phyloP scores from a whole-genome alignment of 768 basidiomycete species.

The Tylopilus plumbeoviolaceoides region DNA sequence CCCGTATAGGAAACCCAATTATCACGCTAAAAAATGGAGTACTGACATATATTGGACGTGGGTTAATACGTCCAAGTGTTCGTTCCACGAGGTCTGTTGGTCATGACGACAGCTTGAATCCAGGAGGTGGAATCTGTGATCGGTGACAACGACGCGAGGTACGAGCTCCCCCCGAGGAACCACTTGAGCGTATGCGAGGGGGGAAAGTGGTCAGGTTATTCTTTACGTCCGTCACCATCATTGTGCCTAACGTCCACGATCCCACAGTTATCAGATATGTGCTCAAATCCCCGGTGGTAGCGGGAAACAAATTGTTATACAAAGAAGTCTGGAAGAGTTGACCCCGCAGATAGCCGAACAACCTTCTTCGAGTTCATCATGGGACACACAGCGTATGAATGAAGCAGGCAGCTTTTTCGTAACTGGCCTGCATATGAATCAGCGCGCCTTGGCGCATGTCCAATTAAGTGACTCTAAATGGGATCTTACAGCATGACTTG shows the following conservation, averaged over 20 bases:
- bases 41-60: neutral
- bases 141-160: neutral
- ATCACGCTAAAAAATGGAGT: neutral
- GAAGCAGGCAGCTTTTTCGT: neutral
- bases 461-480: neutral
- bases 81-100: neutral
- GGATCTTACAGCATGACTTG: neutral
- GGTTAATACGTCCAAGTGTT: neutral
- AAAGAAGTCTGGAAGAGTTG: neutral
- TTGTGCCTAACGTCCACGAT: conserved; percentile 14
- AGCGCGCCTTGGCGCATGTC: neutral
- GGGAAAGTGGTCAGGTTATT: too few species aligned
- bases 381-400: neutral
- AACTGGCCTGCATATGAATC: neutral
- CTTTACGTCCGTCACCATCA: conserved; percentile 3
- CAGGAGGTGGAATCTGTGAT: neutral
- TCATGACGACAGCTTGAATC: conserved; percentile 1
- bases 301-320: neutral
- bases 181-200: too few species aligned
- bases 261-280: conserved; percentile 7
- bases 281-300: neutral
- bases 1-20: conserved; percentile 4
- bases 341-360: conserved; percentile 7
- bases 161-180: neutral
- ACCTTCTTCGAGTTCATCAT: neutral